A percentile compares a stretch with the other conserved stretches of the same genome.
These are phyloP conservation scores for Leccinum subgranulosum DNA, from an alignment of 768 basidiomycete species.

Conservation along the genomic window DNA sequence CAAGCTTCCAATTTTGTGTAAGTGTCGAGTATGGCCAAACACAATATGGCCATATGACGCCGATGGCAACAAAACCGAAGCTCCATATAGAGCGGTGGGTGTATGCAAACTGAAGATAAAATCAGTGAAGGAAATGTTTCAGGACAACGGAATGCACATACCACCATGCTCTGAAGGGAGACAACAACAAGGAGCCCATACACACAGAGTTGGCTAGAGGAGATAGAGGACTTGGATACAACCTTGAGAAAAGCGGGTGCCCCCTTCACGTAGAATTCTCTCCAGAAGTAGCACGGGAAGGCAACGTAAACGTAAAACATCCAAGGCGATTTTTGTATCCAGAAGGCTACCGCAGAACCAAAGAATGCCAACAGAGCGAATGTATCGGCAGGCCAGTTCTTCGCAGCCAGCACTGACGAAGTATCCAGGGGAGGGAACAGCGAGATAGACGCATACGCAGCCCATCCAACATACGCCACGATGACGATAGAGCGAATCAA, in stretches of 20 bases:
- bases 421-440: constrained; percentile 45
- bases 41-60: constrained; percentile 60
- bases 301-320: constrained; percentile 72
- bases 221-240: constrained; percentile 22
- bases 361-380: constrained; percentile 29
- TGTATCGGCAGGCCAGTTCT: constrained; percentile 12
- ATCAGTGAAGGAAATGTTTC: background rate
- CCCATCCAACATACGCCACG: constrained; percentile 76
- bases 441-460: constrained; percentile 58
- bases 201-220: constrained; percentile 19
- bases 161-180: constrained; percentile 69
- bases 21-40: constrained; percentile 43
- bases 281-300: constrained; percentile 81
- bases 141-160: constrained; percentile 34
- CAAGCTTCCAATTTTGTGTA: constrained; percentile 24
- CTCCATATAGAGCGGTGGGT: constrained; percentile 72
- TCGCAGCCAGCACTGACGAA: background rate
- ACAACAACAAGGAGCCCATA: constrained; percentile 35
- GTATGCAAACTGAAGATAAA: constrained; percentile 55
- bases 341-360: constrained; percentile 49
- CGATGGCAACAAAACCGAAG: constrained; percentile 56
- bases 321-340: constrained; percentile 62
- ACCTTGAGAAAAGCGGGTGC: constrained; percentile 10
- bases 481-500: constrained; percentile 69
- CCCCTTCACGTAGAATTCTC: constrained; percentile 41